phyloP scores from a whole-genome alignment of 441 rosid genomes.

The Adansonia grandidieri region DNA sequence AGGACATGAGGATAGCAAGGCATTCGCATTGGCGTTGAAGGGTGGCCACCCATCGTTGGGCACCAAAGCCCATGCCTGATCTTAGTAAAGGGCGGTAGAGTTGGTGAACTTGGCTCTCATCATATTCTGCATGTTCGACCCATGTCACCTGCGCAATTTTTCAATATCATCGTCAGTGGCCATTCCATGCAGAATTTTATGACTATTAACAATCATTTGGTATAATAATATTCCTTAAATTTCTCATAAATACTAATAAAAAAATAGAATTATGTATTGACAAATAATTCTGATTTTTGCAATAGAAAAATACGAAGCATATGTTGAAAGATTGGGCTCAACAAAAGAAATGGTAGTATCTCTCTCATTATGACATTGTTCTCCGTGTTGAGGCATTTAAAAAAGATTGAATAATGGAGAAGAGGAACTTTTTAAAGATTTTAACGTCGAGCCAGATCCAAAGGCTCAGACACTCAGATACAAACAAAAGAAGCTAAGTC shows the following conservation, averaged over 20 bases:
- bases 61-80: slow-evolving; percentile 86
- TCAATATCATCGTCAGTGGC: neutral
- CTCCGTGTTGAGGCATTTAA: neutral
- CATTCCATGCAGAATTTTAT: neutral
- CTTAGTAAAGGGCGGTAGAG: slow-evolving; percentile 61
- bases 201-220: neutral
- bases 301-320: slow-evolving; percentile 9
- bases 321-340: slow-evolving; percentile 35
- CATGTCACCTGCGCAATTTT: slow-evolving; percentile 71
- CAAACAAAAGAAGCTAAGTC: slow-evolving; percentile 36
- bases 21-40: slow-evolving; percentile 90
- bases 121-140: slow-evolving; percentile 90
- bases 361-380: too few relatives aligned
- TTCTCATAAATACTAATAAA: too few relatives aligned
- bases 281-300: neutral
- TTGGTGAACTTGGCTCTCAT: slow-evolving; percentile 62
- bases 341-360: slow-evolving; percentile 22
- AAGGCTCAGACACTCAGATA: slow-evolving; percentile 27
- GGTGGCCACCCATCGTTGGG: slow-evolving; percentile 87
- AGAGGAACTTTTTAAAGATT: slow-evolving; percentile 28
- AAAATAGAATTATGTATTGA: neutral
- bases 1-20: slow-evolving; percentile 78
- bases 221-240: neutral
- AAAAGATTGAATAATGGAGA: slow-evolving; percentile 12
- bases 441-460: slow-evolving; percentile 27